Evolutionary conservation across 202 grass and related monocot genomes (phyloP).

Genomic region (Schoenoplectus tabernaemontani): DNA sequence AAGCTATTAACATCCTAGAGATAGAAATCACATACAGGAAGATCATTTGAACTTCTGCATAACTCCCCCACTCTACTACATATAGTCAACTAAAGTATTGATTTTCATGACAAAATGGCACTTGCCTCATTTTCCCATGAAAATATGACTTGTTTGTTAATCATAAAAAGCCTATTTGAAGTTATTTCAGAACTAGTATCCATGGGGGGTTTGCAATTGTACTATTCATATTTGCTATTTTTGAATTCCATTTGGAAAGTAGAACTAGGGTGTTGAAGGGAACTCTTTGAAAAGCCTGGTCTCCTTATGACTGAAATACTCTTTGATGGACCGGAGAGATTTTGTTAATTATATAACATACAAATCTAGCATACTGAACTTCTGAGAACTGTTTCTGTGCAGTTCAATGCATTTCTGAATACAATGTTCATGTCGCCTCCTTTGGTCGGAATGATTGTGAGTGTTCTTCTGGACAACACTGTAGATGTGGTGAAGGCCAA

Average conservation of each 20-base stretch:
- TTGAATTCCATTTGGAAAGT: neutral
- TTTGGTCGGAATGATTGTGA: conserved; percentile 45
- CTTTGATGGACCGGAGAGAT: neutral
- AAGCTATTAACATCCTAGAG: too few relatives aligned
- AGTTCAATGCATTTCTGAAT: conserved; percentile 76
- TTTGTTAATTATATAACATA: neutral
- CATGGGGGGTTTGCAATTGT: neutral
- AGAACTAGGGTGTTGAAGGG: neutral
- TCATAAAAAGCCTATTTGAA: too few relatives aligned
- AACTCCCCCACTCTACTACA: too few relatives aligned
- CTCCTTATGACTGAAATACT: neutral
- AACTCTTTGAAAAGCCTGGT: neutral
- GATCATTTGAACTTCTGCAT: too few relatives aligned
- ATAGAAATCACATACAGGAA: too few relatives aligned
- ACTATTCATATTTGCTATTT: neutral
- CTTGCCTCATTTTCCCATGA: too few relatives aligned
- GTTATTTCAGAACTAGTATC: neutral
- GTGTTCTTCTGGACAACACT: conserved; percentile 71
- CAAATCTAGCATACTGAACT: neutral
- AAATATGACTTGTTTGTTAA: too few relatives aligned
- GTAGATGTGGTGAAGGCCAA: conserved; percentile 40
- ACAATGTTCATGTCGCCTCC: conserved; percentile 68
- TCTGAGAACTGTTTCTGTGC: conserved; percentile 6
- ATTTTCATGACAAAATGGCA: too few relatives aligned
- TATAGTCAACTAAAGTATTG: neutral